Percentiles rank a stretch among this genome's conserved stretches.
Evolutionary conservation across 2,329 filamentous ascomycete species (phyloP).

Genomic region (Diaporthe citriasiana): DNA sequence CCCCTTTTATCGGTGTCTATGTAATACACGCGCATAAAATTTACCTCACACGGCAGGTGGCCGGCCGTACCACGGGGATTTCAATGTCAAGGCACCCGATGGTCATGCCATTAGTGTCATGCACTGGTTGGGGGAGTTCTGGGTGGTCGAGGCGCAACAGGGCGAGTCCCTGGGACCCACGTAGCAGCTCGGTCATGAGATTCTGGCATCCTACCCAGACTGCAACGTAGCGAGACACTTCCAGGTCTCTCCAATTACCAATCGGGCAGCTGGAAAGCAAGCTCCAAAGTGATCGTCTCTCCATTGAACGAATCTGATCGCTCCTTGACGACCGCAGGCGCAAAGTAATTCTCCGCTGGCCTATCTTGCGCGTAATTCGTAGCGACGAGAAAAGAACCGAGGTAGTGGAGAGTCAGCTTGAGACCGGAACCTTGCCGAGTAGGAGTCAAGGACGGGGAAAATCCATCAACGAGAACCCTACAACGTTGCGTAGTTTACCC

Average conservation of each 20-base stretch:
- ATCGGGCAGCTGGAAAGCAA: background rate
- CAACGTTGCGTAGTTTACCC: background rate
- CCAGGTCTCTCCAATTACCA: background rate
- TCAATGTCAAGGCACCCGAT: conserved; percentile 6
- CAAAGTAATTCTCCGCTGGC: background rate
- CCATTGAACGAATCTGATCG: background rate
- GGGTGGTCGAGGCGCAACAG: conserved; percentile 21
- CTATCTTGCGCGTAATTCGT: background rate
- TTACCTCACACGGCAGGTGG: conserved; percentile 14
- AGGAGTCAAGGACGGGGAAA: conserved; percentile 2
- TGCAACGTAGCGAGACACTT: conserved; percentile 16
- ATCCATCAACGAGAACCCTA: background rate
- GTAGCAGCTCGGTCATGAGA: conserved; percentile 27
- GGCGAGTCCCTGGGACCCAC: conserved; percentile 29
- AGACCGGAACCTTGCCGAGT: conserved; percentile 24
- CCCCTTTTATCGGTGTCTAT: conserved; percentile 1
- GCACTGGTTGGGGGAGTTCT: background rate
- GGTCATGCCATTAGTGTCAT: conserved; percentile 27
- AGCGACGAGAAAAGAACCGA: conserved; percentile 9
- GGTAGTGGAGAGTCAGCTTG: conserved; percentile 1
- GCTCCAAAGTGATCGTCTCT: conserved; percentile 2
- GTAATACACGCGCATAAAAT: conserved; percentile 33
- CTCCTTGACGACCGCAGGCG: background rate
- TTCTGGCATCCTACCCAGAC: background rate
- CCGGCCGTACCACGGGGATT: conserved; percentile 21